A percentile compares a stretch with the other conserved stretches of the same genome.
Conservation (phyloP, 2,329 filamentous ascomycete species). For the Annulohypoxylon truncatum region DNA sequence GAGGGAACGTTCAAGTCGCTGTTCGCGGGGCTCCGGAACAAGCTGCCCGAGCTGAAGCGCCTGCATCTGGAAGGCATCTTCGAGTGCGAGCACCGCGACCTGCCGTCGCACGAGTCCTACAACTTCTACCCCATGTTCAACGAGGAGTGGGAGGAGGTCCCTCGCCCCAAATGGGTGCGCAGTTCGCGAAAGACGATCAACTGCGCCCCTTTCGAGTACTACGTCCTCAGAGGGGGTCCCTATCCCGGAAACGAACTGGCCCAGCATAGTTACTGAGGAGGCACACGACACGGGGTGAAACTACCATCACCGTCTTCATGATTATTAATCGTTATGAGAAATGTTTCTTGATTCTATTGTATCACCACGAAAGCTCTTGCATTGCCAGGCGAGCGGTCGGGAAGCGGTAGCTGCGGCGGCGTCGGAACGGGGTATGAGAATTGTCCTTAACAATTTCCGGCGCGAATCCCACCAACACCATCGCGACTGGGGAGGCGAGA, state of each 20-base stretch:
- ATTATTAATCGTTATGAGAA: conserved; percentile 25
- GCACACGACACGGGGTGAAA: background rate
- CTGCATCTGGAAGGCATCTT: conserved; percentile 61
- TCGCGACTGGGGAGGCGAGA: conserved; percentile 12
- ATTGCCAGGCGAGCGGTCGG: conserved; percentile 36
- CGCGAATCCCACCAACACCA: conserved; percentile 2
- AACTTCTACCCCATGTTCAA: conserved; percentile 57
- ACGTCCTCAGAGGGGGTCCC: conserved; percentile 53
- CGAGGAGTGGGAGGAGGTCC: conserved; percentile 54
- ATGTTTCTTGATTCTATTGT: conserved; percentile 33
- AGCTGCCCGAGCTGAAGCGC: conserved; percentile 54
- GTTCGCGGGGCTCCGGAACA: conserved; percentile 55
- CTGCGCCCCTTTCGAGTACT: conserved; percentile 56
- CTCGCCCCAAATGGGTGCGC: conserved; percentile 47
- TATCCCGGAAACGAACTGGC: conserved; percentile 49
- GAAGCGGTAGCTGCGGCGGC: conserved; percentile 9
- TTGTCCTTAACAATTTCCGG: conserved; percentile 11
- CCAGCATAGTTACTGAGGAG: conserved; percentile 40
- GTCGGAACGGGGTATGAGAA: conserved; percentile 28
- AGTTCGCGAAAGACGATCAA: conserved; percentile 51
- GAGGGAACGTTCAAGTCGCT: conserved; percentile 59
- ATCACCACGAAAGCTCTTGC: conserved; percentile 38
- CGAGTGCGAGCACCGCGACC: conserved; percentile 54
- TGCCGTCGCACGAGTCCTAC: conserved; percentile 55
- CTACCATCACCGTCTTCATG: background rate